phyloP scores from a whole-genome alignment of 345 rosid species.

The Salix udensis region DNA sequence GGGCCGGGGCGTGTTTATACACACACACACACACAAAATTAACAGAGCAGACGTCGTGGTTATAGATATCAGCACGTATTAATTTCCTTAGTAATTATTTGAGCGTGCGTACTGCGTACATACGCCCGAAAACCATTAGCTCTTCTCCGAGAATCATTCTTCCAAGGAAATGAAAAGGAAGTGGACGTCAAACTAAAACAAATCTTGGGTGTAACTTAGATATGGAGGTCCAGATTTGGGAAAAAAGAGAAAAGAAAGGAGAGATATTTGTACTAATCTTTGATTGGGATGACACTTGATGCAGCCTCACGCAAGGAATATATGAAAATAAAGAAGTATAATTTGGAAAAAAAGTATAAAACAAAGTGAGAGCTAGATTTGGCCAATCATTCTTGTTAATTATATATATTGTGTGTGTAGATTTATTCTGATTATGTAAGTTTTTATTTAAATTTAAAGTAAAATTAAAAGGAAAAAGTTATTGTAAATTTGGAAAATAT shows the following conservation, averaged over 20 bases:
- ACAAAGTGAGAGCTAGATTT: not conserved
- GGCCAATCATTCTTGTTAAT: not conserved
- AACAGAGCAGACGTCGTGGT: not conserved
- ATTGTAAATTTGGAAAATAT: no score
- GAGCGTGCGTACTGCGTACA: not conserved
- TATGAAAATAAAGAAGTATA: not conserved
- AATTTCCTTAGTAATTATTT: not conserved
- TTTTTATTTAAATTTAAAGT: not conserved
- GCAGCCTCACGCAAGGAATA: not conserved
- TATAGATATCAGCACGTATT: not conserved
- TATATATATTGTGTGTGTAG: no score
- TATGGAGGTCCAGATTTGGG: not conserved
- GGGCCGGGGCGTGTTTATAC: not conserved
- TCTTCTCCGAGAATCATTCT: not conserved
- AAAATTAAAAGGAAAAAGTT: no score
- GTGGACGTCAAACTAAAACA: not conserved
- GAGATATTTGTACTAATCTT: not conserved
- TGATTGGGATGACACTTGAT: not conserved
- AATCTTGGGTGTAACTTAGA: not conserved
- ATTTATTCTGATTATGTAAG: no score
- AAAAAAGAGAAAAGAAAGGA: not conserved
- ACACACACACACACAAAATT: not conserved
- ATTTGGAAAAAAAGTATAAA: not conserved
- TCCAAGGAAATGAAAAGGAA: not conserved
- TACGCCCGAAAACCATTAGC: not conserved